phyloP scores from a whole-genome alignment of 768 basidiomycete genomes.

The Leucogyrophana mollusca region DNA sequence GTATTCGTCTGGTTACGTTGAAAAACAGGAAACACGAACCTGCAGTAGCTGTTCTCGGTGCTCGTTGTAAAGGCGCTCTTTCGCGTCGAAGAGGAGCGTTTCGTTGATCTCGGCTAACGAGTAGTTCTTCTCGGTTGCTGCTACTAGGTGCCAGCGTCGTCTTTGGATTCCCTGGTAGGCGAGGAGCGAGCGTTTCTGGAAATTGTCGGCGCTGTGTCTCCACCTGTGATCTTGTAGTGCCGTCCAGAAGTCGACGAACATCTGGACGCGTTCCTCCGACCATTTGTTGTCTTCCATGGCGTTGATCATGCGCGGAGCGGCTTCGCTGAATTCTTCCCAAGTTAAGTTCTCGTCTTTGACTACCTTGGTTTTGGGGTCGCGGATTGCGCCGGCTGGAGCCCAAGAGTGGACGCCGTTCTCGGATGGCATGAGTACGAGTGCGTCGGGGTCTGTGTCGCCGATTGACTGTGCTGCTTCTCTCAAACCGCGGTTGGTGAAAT shows the following conservation, averaged over 20 bases:
- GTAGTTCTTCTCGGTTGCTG: neutral
- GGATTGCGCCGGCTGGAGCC: neutral
- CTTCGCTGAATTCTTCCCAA: slow-evolving; percentile 4
- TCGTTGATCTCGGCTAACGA: slow-evolving; percentile 1
- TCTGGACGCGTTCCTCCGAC: neutral
- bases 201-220: neutral
- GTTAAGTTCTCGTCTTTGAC: neutral
- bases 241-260: slow-evolving; percentile 11
- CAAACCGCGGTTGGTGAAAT: neutral
- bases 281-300: slow-evolving; percentile 9
- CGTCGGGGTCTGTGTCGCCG: neutral
- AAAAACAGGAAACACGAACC: too few species aligned
- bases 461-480: neutral
- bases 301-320: slow-evolving; percentile 7
- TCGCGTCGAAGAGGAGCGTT: neutral
- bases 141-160: slow-evolving; percentile 3
- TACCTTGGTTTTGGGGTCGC: neutral
- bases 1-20: too few species aligned
- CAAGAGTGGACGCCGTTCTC: neutral
- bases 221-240: slow-evolving; percentile 3
- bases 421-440: neutral
- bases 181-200: slow-evolving; percentile 6
- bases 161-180: slow-evolving; percentile 15
- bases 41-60: neutral
- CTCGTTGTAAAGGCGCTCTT: neutral